Evolutionary conservation across 2,329 filamentous ascomycete species (phyloP).

Genomic region (Dactylellina cionopaga): DNA sequence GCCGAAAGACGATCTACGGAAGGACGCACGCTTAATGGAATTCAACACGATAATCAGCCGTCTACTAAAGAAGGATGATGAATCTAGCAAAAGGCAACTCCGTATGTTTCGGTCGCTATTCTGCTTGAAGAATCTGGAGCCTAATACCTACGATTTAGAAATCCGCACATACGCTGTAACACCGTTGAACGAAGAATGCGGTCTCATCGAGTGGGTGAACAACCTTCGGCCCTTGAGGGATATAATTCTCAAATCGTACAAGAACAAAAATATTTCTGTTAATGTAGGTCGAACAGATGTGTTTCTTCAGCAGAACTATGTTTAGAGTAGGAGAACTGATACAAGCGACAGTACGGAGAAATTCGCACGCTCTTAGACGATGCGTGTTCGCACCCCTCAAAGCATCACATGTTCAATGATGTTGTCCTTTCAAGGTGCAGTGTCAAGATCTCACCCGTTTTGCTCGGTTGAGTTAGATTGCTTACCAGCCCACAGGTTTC

Average conservation of each 20-base stretch:
- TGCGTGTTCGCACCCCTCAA: slow-evolving; percentile 70
- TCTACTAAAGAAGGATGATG: slow-evolving; percentile 87
- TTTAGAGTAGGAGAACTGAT: slow-evolving; percentile 59
- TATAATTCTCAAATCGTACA: slow-evolving; percentile 82
- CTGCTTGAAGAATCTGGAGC: background rate
- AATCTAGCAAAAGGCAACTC: slow-evolving; percentile 86
- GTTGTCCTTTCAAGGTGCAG: slow-evolving; percentile 65
- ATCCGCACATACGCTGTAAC: slow-evolving; percentile 98
- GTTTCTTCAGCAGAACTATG: background rate
- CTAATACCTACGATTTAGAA: slow-evolving; percentile 61
- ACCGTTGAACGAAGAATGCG: slow-evolving; percentile 95
- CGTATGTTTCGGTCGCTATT: slow-evolving; percentile 62
- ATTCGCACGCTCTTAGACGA: slow-evolving; percentile 69
- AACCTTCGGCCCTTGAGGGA: slow-evolving; percentile 94
- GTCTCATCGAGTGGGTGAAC: slow-evolving; percentile 98
- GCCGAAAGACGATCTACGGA: slow-evolving; percentile 95
- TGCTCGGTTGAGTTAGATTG: background rate
- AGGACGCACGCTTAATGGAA: slow-evolving; percentile 98
- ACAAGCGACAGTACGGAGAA: slow-evolving; percentile 51
- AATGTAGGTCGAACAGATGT: slow-evolving; percentile 64
- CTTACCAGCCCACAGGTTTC: slow-evolving; percentile 72
- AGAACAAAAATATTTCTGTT: slow-evolving; percentile 73
- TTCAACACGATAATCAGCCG: slow-evolving; percentile 99
- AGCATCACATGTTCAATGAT: slow-evolving; percentile 77
- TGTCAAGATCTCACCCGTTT: background rate